Percentiles rank a stretch among this genome's conserved stretches.
These are phyloP conservation scores for Rutstroemia sydowiana DNA, from an alignment of 2,329 filamentous ascomycete species.

Conservation along the genomic window DNA sequence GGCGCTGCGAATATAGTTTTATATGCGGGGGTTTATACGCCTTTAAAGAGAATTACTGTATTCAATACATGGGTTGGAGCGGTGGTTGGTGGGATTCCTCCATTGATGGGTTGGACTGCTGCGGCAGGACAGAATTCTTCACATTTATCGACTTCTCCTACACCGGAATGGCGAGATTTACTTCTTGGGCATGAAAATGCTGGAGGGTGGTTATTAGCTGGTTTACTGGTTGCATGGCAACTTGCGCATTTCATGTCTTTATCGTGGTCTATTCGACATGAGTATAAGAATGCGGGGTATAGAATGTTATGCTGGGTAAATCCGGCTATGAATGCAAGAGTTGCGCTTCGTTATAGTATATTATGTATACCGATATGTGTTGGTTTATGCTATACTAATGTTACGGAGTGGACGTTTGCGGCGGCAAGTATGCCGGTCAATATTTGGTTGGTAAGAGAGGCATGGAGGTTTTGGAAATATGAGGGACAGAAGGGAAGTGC, in stretches of 20 bases:
- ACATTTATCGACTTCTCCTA: constrained; percentile 51
- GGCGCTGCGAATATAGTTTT: constrained; percentile 79
- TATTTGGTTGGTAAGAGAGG: constrained; percentile 74
- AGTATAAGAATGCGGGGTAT: constrained; percentile 68
- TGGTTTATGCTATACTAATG: constrained; percentile 67
- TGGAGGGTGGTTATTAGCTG: constrained; percentile 85
- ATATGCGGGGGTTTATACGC: constrained; percentile 90
- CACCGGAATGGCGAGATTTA: constrained; percentile 69
- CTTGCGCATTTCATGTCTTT: constrained; percentile 98
- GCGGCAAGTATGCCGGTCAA: constrained; percentile 77
- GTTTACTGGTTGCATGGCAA: constrained; percentile 87
- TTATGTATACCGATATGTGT: constrained; percentile 81
- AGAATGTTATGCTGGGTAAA: constrained; percentile 81
- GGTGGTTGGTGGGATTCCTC: constrained; percentile 85
- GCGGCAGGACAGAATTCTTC: constrained; percentile 83
- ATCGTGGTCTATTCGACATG: constrained; percentile 79
- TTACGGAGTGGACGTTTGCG: constrained; percentile 83
- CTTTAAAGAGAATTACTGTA: constrained; percentile 77
- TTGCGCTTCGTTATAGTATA: constrained; percentile 80
- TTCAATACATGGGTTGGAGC: constrained; percentile 95
- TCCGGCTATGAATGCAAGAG: constrained; percentile 74
- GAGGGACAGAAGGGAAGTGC: constrained; percentile 76
- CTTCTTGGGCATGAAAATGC: constrained; percentile 60
- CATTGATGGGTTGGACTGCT: constrained; percentile 96
- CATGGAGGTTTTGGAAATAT: constrained; percentile 71